Base-by-base conservation (phyloP, 805 yeast genomes). In the Yarrowia sp. region DNA sequence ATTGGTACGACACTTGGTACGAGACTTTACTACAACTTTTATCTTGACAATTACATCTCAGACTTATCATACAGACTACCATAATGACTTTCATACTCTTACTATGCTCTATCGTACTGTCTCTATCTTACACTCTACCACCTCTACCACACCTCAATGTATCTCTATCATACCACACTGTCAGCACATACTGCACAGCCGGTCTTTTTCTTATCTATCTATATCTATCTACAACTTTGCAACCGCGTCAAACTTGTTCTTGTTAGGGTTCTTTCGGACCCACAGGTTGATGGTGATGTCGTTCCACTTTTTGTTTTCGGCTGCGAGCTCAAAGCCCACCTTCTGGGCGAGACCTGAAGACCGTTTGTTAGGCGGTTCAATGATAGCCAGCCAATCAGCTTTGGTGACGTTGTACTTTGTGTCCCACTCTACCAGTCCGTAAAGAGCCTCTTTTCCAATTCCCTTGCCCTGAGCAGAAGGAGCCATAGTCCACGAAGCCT, bases 311-410 rank as follows among this genome's bases (percentile, higher is more conserved):
- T 14, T 32, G 40, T 49, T 49, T 38, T 49, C 26, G 72, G 71
- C 3, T 70, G 71, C 24, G 9, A 17, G 19, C 66, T 67, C 26
- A 70, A 67, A 36, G 71, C 71, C 44, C 44, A 63, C 36, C 71
- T 68, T 24, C 66, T 66, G 51, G 44, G 43, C 65, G 44, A 49
- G 40, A 3, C 56, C 56, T 1, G 56, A 49, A 16, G 30, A 21
- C 35, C 67, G 48, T 65, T 67, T 52, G 28, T 69, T 69, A 35
- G 71, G 40, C 33, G 72, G 74, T 33, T 71, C 69, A 33, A 59
- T 70, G 58, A 68, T 63, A 64, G 68, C 69, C 48, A 72, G 65
- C 65, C 65, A 59, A 32, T 40, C 46, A 19, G 40, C 32, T 28
- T 49, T 49, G 56, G 56, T 49, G 14, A 36, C 61, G n/a, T 64